Percentiles rank a stretch among this genome's conserved stretches.
Evolutionary conservation across 441 rosid species (phyloP).

Genomic region (Corymbia citriodora): DNA sequence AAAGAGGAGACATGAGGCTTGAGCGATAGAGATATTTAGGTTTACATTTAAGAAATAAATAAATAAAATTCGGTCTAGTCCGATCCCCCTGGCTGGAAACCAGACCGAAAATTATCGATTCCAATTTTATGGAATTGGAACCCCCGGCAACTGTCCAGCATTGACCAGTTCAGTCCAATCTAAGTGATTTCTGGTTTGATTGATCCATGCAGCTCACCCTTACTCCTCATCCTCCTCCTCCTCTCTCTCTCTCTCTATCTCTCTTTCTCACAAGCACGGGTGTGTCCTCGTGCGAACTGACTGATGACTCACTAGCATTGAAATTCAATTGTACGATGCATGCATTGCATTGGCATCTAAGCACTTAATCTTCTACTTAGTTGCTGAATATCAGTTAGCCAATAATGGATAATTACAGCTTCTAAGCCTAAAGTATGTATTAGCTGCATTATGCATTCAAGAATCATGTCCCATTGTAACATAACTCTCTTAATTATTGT

Average conservation of each 20-base stretch:
- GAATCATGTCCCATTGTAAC: not conserved
- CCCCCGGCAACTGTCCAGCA: not conserved
- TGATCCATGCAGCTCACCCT: not conserved
- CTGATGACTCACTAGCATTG: not conserved
- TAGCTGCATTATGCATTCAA: not conserved
- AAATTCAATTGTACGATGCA: not conserved
- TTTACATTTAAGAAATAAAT: not conserved
- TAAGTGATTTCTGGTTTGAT: rapidly evolving
- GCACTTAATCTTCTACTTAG: not conserved
- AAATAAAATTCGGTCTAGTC: rapidly evolving
- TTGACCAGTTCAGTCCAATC: not conserved
- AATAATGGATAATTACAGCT: not conserved
- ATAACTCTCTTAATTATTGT: too few relatives aligned
- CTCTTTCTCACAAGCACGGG: not conserved
- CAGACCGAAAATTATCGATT: too few relatives aligned
- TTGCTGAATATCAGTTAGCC: not conserved
- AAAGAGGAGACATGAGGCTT: not conserved
- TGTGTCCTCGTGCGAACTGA: not conserved
- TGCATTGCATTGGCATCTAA: not conserved
- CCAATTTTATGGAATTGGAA: not conserved
- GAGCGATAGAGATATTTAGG: not conserved
- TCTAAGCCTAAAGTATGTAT: not conserved
- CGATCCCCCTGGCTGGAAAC: rapidly evolving
- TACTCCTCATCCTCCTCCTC: not conserved
- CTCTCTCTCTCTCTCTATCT: not conserved